phyloP scores from a whole-genome alignment of 495 filamentous ascomycete species.

The Annulohypoxylon nitens region DNA sequence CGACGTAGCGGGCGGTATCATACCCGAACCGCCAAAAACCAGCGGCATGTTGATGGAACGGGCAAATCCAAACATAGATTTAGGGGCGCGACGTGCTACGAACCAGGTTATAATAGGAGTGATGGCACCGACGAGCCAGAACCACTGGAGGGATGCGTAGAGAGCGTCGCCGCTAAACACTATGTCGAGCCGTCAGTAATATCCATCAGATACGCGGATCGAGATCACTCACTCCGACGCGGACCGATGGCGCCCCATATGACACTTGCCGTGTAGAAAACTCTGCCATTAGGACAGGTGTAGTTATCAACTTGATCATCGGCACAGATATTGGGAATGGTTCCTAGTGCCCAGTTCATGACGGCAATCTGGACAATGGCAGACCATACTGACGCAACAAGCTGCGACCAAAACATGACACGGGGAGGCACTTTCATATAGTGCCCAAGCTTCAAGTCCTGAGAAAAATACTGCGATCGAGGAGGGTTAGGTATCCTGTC shows the following conservation, averaged over 20 bases:
- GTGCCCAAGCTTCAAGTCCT: conserved; percentile 72
- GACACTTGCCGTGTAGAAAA: conserved; percentile 73
- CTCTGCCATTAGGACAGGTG: conserved; percentile 72
- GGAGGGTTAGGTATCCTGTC: conserved; percentile 13
- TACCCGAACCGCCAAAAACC: conserved; percentile 72
- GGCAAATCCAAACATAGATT: conserved; percentile 56
- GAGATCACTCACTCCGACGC: conserved; percentile 53
- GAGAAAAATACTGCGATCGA: conserved; percentile 49
- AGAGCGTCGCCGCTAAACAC: conserved; percentile 72
- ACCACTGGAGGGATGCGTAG: conserved; percentile 75
- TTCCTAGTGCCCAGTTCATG: conserved; percentile 74
- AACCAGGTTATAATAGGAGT: conserved; percentile 71
- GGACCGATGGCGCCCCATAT: conserved; percentile 68
- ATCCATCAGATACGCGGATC: background rate
- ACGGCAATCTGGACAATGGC: conserved; percentile 75
- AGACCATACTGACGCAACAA: conserved; percentile 72
- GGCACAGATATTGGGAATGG: conserved; percentile 71
- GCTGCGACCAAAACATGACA: conserved; percentile 74
- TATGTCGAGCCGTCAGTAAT: conserved; percentile 18
- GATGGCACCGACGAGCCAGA: conserved; percentile 75
- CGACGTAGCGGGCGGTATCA: conserved; percentile 74
- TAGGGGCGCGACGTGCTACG: conserved; percentile 70
- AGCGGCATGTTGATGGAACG: conserved; percentile 76
- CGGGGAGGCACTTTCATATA: conserved; percentile 79
- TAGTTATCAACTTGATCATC: conserved; percentile 69